phyloP scores from a whole-genome alignment of 2,329 filamentous ascomycete species.

The Graphilbum sp. region DNA sequence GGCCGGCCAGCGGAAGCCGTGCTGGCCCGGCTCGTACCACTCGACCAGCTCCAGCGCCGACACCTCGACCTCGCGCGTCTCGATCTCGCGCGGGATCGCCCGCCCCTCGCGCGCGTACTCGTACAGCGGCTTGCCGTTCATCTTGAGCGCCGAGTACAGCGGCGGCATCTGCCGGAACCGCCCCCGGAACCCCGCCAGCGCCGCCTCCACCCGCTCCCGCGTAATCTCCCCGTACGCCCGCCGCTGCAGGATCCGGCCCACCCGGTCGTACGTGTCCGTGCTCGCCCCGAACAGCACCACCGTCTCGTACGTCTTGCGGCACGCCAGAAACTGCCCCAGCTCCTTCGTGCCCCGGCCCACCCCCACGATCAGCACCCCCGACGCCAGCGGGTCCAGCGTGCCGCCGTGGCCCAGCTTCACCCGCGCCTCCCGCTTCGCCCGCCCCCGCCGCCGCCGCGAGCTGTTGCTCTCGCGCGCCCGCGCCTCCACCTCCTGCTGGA shows the following conservation, averaged over 20 bases:
- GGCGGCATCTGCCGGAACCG: conserved; percentile 81
- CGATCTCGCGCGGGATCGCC: conserved; percentile 70
- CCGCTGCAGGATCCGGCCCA: conserved; percentile 66
- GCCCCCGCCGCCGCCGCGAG: conserved; percentile 40
- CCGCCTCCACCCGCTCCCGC: conserved; percentile 58
- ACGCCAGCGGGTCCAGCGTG: conserved; percentile 85
- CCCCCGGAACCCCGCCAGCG: conserved; percentile 59
- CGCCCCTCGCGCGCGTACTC: conserved; percentile 89
- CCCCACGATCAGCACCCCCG: conserved; percentile 79
- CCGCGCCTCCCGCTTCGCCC: conserved; percentile 42
- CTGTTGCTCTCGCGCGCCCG: conserved; percentile 39
- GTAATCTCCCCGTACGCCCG: conserved; percentile 71
- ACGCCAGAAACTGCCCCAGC: conserved; percentile 61
- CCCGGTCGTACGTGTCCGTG: conserved; percentile 81
- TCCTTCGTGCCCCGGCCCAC: conserved; percentile 78
- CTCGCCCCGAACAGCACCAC: conserved; percentile 79
- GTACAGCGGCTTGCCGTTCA: conserved; percentile 87
- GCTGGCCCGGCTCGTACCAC: conserved; percentile 68
- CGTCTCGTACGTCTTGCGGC: conserved; percentile 88
- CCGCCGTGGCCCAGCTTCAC: conserved; percentile 96
- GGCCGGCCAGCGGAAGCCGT: conserved; percentile 63
- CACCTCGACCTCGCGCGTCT: conserved; percentile 65
- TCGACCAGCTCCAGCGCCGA: conserved; percentile 64
- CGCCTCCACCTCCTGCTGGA: conserved; percentile 35
- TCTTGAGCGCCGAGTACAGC: conserved; percentile 81